Conservation (phyloP, 306 rosid genomes). For the Cotoneaster glaucophyllus region DNA sequence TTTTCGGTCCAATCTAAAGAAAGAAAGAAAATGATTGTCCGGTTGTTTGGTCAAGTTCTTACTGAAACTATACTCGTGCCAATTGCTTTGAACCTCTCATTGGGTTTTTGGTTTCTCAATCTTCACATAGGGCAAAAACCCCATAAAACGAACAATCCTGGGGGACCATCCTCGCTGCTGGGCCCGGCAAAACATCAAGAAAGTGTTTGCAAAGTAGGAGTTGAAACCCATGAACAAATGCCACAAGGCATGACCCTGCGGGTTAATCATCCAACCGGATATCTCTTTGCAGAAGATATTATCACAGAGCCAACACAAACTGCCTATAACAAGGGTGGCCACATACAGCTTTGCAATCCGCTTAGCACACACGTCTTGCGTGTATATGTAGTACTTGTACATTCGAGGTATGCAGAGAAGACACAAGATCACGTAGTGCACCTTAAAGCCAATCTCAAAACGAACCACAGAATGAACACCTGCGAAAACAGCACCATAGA, state of each 20-base stretch:
- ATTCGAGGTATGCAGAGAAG: constrained; percentile 81
- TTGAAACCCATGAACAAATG: constrained; percentile 75
- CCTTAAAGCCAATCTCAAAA: constrained; percentile 64
- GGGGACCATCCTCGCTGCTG: constrained; percentile 75
- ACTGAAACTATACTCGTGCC: constrained; percentile 13
- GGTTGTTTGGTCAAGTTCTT: constrained; percentile 12
- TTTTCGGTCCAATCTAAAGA: constrained; percentile 9
- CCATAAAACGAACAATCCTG: constrained; percentile 43
- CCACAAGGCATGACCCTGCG: constrained; percentile 88
- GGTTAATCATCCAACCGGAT: constrained; percentile 54
- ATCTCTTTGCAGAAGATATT: constrained; percentile 58
- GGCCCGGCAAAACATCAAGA: constrained; percentile 92
- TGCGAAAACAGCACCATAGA: constrained; percentile 64
- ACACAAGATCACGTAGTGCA: constrained; percentile 55
- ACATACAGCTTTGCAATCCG: constrained; percentile 49
- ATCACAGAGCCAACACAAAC: constrained; percentile 61
- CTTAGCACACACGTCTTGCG: constrained; percentile 51
- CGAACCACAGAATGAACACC: constrained; percentile 46
- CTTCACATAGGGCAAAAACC: constrained; percentile 70
- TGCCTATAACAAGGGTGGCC: constrained; percentile 52
- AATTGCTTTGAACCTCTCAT: constrained; percentile 30
- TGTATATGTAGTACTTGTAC: constrained; percentile 79
- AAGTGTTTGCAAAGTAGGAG: constrained; percentile 69
- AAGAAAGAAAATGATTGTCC: constrained; percentile 8
- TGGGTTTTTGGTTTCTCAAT: constrained; percentile 65